Conservation (phyloP, 805 yeast genomes). For the Lipomyces chichibuensis region DNA sequence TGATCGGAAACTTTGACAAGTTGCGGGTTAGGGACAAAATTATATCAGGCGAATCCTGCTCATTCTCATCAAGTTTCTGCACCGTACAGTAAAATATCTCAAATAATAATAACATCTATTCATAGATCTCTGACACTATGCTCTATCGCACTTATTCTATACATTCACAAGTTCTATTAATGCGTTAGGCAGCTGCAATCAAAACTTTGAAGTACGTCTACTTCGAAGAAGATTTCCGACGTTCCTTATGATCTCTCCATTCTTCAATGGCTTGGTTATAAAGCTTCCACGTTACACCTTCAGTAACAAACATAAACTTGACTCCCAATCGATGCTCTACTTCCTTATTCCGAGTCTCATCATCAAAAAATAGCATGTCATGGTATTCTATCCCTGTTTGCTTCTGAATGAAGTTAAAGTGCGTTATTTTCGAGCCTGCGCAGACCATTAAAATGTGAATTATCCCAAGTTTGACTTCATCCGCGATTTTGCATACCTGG, state of each 20-base stretch:
- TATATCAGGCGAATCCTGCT: too few species aligned
- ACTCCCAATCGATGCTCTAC: conserved; percentile 69
- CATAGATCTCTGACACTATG: too few species aligned
- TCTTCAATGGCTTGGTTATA: conserved; percentile 52
- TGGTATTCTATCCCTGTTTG: conserved; percentile 51
- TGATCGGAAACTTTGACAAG: too few species aligned
- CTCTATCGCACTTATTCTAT: too few species aligned
- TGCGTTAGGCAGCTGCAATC: neutral
- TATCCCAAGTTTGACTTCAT: neutral
- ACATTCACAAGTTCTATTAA: neutral
- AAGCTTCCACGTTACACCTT: conserved; percentile 62
- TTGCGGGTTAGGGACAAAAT: too few species aligned
- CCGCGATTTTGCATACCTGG: conserved; percentile 46
- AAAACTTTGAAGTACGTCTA: neutral
- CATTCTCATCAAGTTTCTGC: too few species aligned
- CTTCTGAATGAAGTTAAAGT: conserved; percentile 55
- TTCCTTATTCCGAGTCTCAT: conserved; percentile 75
- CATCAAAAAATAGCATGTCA: conserved; percentile 74
- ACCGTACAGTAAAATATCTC: too few species aligned
- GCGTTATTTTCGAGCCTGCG: conserved; percentile 54
- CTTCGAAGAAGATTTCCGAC: neutral
- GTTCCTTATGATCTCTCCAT: conserved; percentile 42
- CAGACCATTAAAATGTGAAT: neutral
- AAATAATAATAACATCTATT: too few species aligned
- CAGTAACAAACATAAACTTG: conserved; percentile 63